Evolutionary conservation across 148 eudicot species (phyloP).

Genomic region (Salicornia ramosissima): DNA sequence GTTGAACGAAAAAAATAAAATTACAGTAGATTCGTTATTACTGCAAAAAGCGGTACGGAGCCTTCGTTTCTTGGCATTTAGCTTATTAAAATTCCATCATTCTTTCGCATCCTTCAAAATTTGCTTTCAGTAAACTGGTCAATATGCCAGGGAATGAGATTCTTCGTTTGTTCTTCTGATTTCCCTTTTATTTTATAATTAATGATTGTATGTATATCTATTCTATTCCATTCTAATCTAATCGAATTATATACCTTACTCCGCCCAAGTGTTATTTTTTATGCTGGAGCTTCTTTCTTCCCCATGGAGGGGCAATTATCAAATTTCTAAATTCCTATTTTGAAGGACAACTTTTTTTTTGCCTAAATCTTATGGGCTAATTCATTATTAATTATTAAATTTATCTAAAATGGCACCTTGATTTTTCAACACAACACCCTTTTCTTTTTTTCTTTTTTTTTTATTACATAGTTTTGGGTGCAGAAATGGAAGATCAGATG

Average conservation of each 20-base stretch:
- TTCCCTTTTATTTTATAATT: background rate
- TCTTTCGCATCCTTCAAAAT: background rate
- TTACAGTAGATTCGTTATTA: no score
- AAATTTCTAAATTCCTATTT: background rate
- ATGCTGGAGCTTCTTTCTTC: no score
- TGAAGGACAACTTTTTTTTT: no score
- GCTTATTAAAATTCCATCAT: background rate
- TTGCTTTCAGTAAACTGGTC: background rate
- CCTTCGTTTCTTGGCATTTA: slow-evolving; percentile 20
- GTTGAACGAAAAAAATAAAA: no score
- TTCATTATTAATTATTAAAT: background rate
- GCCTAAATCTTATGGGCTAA: background rate
- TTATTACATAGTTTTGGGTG: background rate
- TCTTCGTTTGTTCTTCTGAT: background rate
- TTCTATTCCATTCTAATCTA: no score
- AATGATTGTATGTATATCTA: no score
- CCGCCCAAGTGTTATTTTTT: no score
- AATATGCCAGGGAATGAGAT: slow-evolving; percentile 17
- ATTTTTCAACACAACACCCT: background rate
- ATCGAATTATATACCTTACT: background rate
- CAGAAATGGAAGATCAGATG: slow-evolving; percentile 33
- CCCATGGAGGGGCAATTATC: no score
- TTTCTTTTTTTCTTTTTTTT: background rate
- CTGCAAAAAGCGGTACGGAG: no score
- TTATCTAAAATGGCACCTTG: background rate